These are phyloP conservation scores for Dictyostelium intermedium DNA, from an alignment of 78 protist species.

Conservation along the genomic window DNA sequence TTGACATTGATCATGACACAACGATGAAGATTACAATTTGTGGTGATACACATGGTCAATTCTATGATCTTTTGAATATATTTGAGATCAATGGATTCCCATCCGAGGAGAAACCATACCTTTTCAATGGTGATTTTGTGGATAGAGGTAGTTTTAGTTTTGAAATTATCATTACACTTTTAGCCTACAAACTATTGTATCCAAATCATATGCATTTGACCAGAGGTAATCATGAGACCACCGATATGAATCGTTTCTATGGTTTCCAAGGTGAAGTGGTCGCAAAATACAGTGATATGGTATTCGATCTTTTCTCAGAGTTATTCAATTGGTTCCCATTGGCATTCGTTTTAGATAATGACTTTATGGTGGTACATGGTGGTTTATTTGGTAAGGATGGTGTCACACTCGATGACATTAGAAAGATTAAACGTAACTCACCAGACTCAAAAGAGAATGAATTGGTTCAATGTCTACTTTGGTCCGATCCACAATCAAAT, in stretches of 20 bases:
- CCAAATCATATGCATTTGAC: conserved; percentile 89
- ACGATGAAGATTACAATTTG: conserved; percentile 89
- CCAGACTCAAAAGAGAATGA: conserved; percentile 80
- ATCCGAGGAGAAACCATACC: conserved; percentile 80
- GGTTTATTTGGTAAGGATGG: conserved; percentile 92
- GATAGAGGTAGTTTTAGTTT: conserved; percentile 91
- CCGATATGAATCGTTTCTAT: conserved; percentile 91
- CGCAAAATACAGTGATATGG: conserved; percentile 75
- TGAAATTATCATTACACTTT: conserved; percentile 89
- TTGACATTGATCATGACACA: conserved; percentile 81
- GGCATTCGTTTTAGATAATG: conserved; percentile 62
- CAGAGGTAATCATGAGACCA: conserved; percentile 97
- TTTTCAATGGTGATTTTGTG: conserved; percentile 98
- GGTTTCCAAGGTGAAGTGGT: conserved; percentile 97
- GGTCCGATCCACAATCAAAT: conserved; percentile 94
- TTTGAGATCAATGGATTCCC: conserved; percentile 94
- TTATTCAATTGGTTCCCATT: conserved; percentile 92
- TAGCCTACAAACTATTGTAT: conserved; percentile 89
- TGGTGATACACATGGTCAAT: conserved; percentile 97
- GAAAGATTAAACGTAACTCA: conserved; percentile 78
- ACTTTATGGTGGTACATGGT: conserved; percentile 92
- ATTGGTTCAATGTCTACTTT: conserved; percentile 93
- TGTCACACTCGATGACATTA: conserved; percentile 92
- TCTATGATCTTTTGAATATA: conserved; percentile 91
- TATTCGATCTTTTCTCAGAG: conserved; percentile 86